phyloP scores from a whole-genome alignment of 495 filamentous ascomycete genomes.

The Tuber brumale region DNA sequence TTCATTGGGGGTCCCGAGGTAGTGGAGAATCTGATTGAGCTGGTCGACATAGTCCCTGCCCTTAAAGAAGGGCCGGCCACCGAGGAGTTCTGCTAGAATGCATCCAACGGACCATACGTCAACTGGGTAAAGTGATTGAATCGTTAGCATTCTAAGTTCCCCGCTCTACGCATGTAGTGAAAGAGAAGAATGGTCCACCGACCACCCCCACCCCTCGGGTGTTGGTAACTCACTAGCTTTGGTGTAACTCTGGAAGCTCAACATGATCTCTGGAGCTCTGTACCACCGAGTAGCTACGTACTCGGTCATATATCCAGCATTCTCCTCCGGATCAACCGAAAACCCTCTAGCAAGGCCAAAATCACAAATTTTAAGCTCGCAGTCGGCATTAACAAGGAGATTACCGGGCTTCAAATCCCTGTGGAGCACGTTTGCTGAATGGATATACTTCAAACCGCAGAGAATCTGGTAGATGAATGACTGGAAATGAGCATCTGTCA shows the following conservation, averaged over 20 bases:
- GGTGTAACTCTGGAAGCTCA: constrained; percentile 99
- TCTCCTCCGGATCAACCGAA: constrained; percentile 95
- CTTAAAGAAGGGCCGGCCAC: constrained; percentile 97
- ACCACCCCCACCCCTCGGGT: not conserved
- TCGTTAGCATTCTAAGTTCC: not conserved
- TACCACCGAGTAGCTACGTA: constrained; percentile 99
- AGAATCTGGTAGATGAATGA: constrained; percentile 94
- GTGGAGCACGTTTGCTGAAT: constrained; percentile 95
- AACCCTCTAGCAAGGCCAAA: constrained; percentile 94
- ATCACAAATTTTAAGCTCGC: constrained; percentile 98
- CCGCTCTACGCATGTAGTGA: not conserved
- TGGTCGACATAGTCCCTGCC: constrained; percentile 98
- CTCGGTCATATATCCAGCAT: constrained; percentile 98
- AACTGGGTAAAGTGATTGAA: constrained; percentile 8
- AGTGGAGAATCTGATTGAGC: constrained; percentile 97
- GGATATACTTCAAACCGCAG: constrained; percentile 95
- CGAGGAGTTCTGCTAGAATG: constrained; percentile 92
- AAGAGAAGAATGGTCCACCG: constrained; percentile 5
- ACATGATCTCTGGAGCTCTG: constrained; percentile 96
- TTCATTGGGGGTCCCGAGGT: constrained; percentile 92
- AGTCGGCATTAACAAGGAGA: constrained; percentile 94
- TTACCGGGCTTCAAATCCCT: constrained; percentile 96
- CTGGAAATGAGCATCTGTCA: constrained; percentile 95
- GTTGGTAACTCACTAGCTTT: constrained; percentile 77
- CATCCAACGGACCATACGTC: constrained; percentile 99